Evolutionary conservation across 2,329 filamentous ascomycete genomes (phyloP).

Genomic region (Cytospora mali): DNA sequence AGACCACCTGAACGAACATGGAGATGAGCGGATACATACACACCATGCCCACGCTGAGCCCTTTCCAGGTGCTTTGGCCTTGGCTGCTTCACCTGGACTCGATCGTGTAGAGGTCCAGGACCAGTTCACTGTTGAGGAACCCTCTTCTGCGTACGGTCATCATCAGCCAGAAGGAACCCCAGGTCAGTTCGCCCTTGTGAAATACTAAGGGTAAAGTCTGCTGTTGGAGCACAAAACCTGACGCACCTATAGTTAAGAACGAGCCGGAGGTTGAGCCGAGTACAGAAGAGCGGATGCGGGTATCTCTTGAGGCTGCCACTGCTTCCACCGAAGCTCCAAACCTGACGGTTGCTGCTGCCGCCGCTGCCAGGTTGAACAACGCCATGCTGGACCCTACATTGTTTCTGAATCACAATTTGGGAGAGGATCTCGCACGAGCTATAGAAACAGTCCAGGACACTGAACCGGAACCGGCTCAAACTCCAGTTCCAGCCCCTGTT

Average conservation of each 20-base stretch:
- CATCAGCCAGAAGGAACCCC: constrained; percentile 40
- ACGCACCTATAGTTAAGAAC: constrained; percentile 15
- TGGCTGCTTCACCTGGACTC: constrained; percentile 18
- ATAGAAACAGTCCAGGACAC: constrained; percentile 29
- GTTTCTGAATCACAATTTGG: constrained; percentile 39
- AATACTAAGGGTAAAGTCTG: neutral
- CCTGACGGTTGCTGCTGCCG: constrained; percentile 59
- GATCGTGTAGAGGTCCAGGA: constrained; percentile 59
- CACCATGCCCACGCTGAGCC: constrained; percentile 41
- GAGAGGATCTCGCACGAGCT: constrained; percentile 22
- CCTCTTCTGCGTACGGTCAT: constrained; percentile 52
- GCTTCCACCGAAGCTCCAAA: constrained; percentile 49
- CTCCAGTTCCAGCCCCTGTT: constrained; percentile 22
- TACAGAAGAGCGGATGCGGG: constrained; percentile 54
- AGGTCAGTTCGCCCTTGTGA: constrained; percentile 36
- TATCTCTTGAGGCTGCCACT: constrained; percentile 43
- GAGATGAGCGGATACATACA: constrained; percentile 51
- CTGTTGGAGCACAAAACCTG: neutral
- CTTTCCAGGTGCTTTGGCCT: constrained; percentile 6
- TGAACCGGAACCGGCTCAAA: constrained; percentile 23
- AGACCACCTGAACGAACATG: constrained; percentile 63
- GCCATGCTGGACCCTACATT: constrained; percentile 54
- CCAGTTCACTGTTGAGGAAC: constrained; percentile 61
- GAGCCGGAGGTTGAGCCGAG: constrained; percentile 41
- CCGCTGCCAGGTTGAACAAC: constrained; percentile 57